Evolutionary conservation across 495 filamentous ascomycete species (phyloP).

Genomic region (Chaetomium cochliodes): DNA sequence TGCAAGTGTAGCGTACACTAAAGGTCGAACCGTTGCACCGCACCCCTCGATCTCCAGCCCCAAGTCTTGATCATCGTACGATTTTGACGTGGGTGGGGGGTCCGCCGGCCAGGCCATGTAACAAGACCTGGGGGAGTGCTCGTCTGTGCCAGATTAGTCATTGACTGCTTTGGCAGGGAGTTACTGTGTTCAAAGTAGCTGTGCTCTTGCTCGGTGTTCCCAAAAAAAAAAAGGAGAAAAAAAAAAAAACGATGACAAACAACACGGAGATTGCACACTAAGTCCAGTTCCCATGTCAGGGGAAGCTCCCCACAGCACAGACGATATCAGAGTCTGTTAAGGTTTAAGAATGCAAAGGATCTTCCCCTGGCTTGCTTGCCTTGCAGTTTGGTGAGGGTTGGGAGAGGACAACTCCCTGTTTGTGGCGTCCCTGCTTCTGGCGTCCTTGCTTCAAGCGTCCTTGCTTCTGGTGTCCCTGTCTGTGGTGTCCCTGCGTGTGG

Average conservation of each 20-base stretch:
- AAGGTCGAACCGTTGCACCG: not conserved
- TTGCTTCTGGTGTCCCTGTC: not conserved
- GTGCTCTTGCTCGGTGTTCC: not conserved
- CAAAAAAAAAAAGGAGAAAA: too few relatives aligned
- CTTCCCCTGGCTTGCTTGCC: too few relatives aligned
- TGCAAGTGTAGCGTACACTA: not conserved
- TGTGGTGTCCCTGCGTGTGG: not conserved
- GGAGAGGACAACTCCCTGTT: not conserved
- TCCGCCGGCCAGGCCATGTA: not conserved
- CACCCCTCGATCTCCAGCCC: not conserved
- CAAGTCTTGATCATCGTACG: constrained; percentile 1
- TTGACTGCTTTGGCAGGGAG: too few relatives aligned
- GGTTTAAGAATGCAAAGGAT: too few relatives aligned
- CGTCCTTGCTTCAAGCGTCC: not conserved
- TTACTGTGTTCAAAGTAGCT: too few relatives aligned
- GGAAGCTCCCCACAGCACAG: too few relatives aligned
- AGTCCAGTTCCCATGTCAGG: too few relatives aligned
- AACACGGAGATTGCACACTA: too few relatives aligned
- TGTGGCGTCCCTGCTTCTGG: not conserved
- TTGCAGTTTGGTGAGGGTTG: not conserved
- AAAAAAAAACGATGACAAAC: too few relatives aligned
- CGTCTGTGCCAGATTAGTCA: not conserved
- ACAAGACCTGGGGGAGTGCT: not conserved
- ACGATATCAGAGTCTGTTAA: too few relatives aligned
- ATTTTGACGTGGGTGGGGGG: constrained; percentile 3